A percentile compares a stretch with the other conserved stretches of the same genome.
These are phyloP conservation scores for Candida labiduridarum DNA, from an alignment of 1,139 yeast species.

Conservation along the genomic window DNA sequence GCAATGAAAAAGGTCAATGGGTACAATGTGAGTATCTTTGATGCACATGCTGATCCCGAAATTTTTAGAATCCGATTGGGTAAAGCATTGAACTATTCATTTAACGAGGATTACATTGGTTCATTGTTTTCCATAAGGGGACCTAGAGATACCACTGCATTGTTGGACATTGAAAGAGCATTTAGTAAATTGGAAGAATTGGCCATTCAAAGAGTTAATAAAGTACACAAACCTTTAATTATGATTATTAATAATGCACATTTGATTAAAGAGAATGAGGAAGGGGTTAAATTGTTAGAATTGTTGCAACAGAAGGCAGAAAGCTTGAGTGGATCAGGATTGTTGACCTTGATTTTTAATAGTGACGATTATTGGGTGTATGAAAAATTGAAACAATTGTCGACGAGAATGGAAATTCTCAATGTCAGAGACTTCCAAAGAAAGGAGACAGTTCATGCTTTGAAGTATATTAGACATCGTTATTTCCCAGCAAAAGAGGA, in stretches of 20 bases:
- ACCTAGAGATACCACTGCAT: conserved; percentile 83
- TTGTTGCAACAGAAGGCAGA: conserved; percentile 84
- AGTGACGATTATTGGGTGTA: conserved; percentile 89
- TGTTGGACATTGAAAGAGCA: conserved; percentile 81
- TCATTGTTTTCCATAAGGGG: conserved; percentile 81
- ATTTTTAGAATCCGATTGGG: conserved; percentile 78
- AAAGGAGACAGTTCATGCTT: conserved; percentile 56
- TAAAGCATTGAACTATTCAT: conserved; percentile 71
- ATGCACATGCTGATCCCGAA: conserved; percentile 88
- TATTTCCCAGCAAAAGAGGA: conserved; percentile 35
- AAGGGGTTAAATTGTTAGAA: conserved; percentile 72
- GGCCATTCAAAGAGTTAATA: conserved; percentile 53
- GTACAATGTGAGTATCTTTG: conserved; percentile 67
- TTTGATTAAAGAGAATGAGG: conserved; percentile 71
- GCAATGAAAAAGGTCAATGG: conserved; percentile 70
- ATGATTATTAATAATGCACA: conserved; percentile 76
- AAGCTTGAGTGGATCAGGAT: conserved; percentile 71
- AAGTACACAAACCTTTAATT: conserved; percentile 56
- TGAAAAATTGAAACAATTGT: conserved; percentile 70
- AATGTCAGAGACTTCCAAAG: conserved; percentile 70
- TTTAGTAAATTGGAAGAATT: conserved; percentile 75
- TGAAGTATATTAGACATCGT: conserved; percentile 53
- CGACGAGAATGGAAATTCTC: conserved; percentile 74
- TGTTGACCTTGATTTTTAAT: conserved; percentile 75
- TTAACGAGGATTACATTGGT: conserved; percentile 81